Base-by-base conservation (phyloP, 345 rosid species). In the Eucalyptus leucophloia region DNA sequence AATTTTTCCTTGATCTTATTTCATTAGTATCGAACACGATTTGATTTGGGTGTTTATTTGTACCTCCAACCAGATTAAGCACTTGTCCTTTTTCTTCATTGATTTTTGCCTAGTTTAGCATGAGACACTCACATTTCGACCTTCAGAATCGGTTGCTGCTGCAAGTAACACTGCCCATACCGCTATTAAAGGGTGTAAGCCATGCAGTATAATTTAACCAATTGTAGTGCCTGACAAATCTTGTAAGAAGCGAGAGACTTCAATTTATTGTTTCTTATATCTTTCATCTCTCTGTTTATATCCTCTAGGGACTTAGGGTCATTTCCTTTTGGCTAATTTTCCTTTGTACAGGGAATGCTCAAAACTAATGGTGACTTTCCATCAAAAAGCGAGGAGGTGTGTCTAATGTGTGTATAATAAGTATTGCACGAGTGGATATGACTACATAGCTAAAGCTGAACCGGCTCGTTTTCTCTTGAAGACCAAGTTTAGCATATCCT, bases 91-190 rank as follows among this genome's bases (percentile, higher is more conserved):
- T 93, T 95, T 94, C 91, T 89, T 95, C 23, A 91, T 94, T 5
- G 96, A 96, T 91, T 94, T 95, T 23, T 91, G 95, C 90, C 89
- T 94, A 30, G 95, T 96, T 65, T 95, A 96, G n/a, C 95, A 94
- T 54, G 92, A 92, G 87, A 96, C 93, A 95, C 96, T 96, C 86
- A 92, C 92, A 90, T 96, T 92, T 86, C 93, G 90, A 88, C 95
- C 97, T 18, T 96, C 98, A 40, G 81, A 91, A 60, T 86, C 94
- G 87, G 95, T 69, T 69, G 96, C 97, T 11, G 95, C 98, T 37
- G 98, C 98, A 49, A 92, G 96, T 86, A 95, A 94, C 86, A 95
- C 97, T 7, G 96, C 98, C 16, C 96, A 94, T 51, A 88, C 93
- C 87, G 91, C 94, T 23, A 60, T 96, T 80, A 81, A 34, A 87